Conservation (phyloP, 495 filamentous ascomycete species). For the Bombardia bombarda region DNA sequence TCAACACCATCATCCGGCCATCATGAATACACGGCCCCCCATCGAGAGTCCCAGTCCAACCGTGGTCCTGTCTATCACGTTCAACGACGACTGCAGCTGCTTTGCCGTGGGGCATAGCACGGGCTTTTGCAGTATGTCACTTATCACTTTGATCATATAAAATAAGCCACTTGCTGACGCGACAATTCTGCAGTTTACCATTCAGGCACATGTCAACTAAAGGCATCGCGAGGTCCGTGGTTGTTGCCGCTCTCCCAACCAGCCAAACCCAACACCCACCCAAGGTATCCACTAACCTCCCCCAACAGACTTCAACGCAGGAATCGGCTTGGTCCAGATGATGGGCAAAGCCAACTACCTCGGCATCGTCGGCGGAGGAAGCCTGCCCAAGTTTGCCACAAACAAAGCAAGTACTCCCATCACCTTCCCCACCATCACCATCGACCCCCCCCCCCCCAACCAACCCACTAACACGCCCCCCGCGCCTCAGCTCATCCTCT, state of each 20-base stretch:
- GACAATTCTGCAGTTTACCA: conserved; percentile 83
- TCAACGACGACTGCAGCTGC: conserved; percentile 80
- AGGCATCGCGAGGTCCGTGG: conserved; percentile 41
- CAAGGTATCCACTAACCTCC: no score
- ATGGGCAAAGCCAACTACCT: conserved; percentile 82
- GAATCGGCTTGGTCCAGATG: conserved; percentile 79
- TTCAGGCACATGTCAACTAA: conserved; percentile 66
- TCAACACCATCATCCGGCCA: conserved; percentile 13
- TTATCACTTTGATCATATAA: no score
- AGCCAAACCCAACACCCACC: conserved; percentile 1
- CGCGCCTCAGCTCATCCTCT: conserved; percentile 66
- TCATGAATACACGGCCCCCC: conserved; percentile 84
- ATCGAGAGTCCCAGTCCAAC: conserved; percentile 71
- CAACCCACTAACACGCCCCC: not conserved
- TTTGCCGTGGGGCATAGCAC: conserved; percentile 85
- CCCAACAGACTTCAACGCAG: conserved; percentile 71
- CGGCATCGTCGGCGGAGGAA: conserved; percentile 84
- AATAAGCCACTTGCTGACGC: no score
- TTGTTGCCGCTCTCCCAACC: not conserved
- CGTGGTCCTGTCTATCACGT: conserved; percentile 71
- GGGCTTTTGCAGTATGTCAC: conserved; percentile 74
- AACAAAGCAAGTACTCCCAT: conserved; percentile 80
- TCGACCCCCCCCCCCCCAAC: not conserved
- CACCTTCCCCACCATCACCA: conserved; percentile 1
- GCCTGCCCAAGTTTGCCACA: conserved; percentile 73